Evolutionary conservation across 345 rosid species (phyloP).

Genomic region (Acer yangbiense): DNA sequence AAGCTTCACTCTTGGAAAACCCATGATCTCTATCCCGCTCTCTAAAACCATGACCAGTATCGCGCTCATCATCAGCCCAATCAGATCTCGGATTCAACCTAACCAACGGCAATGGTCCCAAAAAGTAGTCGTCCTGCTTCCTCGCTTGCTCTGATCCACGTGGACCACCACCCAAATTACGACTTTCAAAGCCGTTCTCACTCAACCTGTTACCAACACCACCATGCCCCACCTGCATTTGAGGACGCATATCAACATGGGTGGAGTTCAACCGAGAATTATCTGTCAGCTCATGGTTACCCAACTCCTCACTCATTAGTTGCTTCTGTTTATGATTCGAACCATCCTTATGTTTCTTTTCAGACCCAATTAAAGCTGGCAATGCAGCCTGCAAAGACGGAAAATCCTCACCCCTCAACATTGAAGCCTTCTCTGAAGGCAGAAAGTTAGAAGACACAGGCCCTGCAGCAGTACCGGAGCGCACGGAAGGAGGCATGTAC

Average conservation of each 20-base stretch:
- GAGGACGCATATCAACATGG: conserved; percentile 66
- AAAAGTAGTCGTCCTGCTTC: conserved; percentile 64
- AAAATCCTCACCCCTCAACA: conserved; percentile 93
- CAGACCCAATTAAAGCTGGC: conserved; percentile 51
- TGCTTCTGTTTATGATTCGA: conserved; percentile 69
- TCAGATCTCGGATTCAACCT: conserved; percentile 87
- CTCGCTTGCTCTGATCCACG: conserved; percentile 43
- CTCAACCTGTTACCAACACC: conserved; percentile 34
- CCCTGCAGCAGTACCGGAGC: conserved; percentile 34
- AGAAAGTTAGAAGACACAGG: conserved; percentile 36
- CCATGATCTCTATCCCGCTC: conserved; percentile 67
- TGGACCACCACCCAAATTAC: conserved; percentile 41
- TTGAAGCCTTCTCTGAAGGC: conserved; percentile 55
- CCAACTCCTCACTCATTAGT: conserved; percentile 37
- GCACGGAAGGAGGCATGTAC: conserved; percentile 54
- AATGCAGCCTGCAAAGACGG: conserved; percentile 84
- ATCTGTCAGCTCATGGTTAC: conserved; percentile 41
- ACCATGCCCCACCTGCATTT: conserved; percentile 46
- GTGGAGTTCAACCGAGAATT: conserved; percentile 32
- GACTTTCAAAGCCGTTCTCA: conserved; percentile 42
- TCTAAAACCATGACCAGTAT: conserved; percentile 68
- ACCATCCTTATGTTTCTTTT: conserved; percentile 80
- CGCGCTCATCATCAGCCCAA: conserved; percentile 99
- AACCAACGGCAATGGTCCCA: conserved; percentile 77
- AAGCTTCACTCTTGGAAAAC: conserved; percentile 60